Base-by-base conservation (phyloP, 768 basidiomycete genomes). In the Hysterangium stoloniferum region DNA sequence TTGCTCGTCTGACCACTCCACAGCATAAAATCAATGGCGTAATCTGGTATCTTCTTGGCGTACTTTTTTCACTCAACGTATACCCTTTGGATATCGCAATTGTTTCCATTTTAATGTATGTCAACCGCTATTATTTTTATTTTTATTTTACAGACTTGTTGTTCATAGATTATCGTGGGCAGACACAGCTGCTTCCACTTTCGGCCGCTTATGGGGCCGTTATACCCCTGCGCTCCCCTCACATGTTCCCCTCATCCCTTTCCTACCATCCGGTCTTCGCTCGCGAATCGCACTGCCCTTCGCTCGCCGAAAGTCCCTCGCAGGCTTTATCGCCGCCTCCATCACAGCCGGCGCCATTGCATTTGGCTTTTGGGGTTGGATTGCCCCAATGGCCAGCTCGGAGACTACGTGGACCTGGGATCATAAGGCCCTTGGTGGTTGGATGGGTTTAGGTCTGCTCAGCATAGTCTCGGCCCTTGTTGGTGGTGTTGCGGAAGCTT, bases 111-210 rank as follows among this genome's bases (percentile, higher is more conserved):
- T 74, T 94, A 57, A 89, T 92, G 92, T 88, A 63, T 59, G 86
- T 74, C n/a, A 29, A n/a, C 35, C 8, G 31, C 47, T 50, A 25
- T 31, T 43, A 37, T 19, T 45, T 41, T 28, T 53, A 40, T 27
- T 46, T 29, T 31, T 38, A 27, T 48, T 19, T 52, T 40, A 38
- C 46, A 56, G 36, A n/a, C 17, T 36, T 45, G 34, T 34, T 51
- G 46, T 29, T 42, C 45, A 29, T 59, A 95, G 92, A 54, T 80
- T 96, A 42, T 92, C 91, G 28, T 96, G 93, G 93, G 92, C 90
- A 0, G 93, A 96, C 65, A 95, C 93, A 1, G 82, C 91, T 15
- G 93, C 93, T 4, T 95, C 93, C 8, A 94, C 89, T 11, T 71
- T 95, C 56, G 93, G 93, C 37, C 80, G 93, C n/a, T 70, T 90